These are phyloP conservation scores for Pestalotiopsis sp. DNA, from an alignment of 2,329 filamentous ascomycete species.

Conservation along the genomic window DNA sequence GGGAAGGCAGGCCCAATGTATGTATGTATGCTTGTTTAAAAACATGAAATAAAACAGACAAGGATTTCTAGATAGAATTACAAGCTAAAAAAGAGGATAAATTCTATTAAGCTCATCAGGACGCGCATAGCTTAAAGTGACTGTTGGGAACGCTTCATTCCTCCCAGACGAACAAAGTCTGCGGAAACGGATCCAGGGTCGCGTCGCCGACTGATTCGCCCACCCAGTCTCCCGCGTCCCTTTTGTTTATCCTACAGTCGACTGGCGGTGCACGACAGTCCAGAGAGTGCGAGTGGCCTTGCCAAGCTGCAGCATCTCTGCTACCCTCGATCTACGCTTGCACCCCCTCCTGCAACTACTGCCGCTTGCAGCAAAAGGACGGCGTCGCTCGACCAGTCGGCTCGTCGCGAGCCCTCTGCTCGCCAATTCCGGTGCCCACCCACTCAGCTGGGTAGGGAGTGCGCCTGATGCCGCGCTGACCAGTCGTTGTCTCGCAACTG, in stretches of 20 bases:
- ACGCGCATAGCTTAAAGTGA: not conserved
- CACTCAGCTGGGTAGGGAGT: slow-evolving; percentile 12
- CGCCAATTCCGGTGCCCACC: not conserved
- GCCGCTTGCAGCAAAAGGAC: slow-evolving; percentile 6
- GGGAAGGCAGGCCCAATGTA: no score
- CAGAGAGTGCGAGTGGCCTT: not conserved
- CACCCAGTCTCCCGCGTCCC: slow-evolving; percentile 6
- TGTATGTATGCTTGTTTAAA: no score
- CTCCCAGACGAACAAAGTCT: not conserved
- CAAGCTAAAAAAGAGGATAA: not conserved
- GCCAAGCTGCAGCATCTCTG: not conserved
- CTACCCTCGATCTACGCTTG: slow-evolving; percentile 4
- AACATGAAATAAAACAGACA: no score
- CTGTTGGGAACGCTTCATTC: not conserved
- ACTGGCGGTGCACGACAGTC: slow-evolving; percentile 10
- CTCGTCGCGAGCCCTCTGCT: not conserved
- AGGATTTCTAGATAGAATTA: not conserved
- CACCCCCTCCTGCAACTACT: slow-evolving; percentile 1
- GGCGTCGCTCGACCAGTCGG: not conserved
- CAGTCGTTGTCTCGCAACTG: slow-evolving; percentile 10
- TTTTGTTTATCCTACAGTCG: slow-evolving; percentile 7
- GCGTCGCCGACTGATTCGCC: not conserved
- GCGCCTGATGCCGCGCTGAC: not conserved
- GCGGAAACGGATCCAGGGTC: not conserved
- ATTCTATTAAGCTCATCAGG: not conserved